Percentiles rank a stretch among this genome's conserved stretches.
Evolutionary conservation across 306 rosid genomes (phyloP).

Genomic region (Gastrolobium villosum): DNA sequence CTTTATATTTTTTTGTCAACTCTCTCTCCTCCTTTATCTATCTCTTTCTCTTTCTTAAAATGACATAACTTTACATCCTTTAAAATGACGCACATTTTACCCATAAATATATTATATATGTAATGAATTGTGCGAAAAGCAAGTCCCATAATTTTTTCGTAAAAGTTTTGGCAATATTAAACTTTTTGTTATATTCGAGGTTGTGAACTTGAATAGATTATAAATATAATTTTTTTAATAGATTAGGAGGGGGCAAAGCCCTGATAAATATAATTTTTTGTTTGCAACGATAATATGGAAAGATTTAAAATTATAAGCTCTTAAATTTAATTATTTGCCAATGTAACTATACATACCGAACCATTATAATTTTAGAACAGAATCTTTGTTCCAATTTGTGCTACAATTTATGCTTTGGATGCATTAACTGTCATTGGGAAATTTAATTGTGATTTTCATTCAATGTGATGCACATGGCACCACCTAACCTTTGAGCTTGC

Average conservation of each 20-base stretch:
- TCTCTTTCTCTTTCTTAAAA: no score
- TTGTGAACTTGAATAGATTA: background rate
- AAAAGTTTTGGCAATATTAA: background rate
- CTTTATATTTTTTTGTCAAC: no score
- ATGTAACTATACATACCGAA: background rate
- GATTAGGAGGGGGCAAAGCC: no score
- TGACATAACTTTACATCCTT: no score
- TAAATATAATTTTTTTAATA: background rate
- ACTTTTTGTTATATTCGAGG: background rate
- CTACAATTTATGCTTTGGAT: background rate
- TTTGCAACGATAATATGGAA: background rate
- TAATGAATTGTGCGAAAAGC: background rate
- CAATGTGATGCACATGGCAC: background rate
- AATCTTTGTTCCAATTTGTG: conserved; percentile 12
- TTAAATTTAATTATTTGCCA: background rate
- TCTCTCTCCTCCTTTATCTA: no score
- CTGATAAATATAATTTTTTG: background rate
- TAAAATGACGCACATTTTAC: no score
- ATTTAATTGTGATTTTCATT: background rate
- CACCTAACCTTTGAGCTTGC: background rate
- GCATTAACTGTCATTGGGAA: background rate
- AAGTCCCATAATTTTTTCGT: background rate
- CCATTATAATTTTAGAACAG: background rate
- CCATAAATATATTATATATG: background rate
- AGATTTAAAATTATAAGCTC: background rate